Evolutionary conservation across 345 rosid genomes (phyloP).

Genomic region (Citrus cavaleriei): DNA sequence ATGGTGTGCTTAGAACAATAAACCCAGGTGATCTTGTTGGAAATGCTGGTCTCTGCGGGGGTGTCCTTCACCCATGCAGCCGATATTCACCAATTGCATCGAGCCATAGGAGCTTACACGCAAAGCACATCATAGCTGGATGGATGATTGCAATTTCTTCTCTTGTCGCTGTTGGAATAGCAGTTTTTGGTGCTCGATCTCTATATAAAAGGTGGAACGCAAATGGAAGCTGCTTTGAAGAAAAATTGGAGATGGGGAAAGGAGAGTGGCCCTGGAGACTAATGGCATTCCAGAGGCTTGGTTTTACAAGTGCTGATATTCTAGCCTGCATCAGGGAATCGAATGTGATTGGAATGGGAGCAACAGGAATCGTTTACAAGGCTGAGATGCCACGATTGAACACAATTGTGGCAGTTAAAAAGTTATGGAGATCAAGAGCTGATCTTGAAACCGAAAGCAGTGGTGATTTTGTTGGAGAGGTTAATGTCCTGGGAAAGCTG

Average conservation of each 20-base stretch:
- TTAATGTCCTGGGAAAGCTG: slow-evolving; percentile 74
- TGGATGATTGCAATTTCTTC: slow-evolving; percentile 68
- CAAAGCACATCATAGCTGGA: slow-evolving; percentile 49
- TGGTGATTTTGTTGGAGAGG: slow-evolving; percentile 75
- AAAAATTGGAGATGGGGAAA: slow-evolving; percentile 38
- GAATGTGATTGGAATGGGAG: slow-evolving; percentile 87
- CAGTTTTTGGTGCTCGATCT: slow-evolving; percentile 33
- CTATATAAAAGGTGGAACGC: slow-evolving; percentile 56
- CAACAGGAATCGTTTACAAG: slow-evolving; percentile 82
- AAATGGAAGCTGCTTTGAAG: slow-evolving; percentile 49
- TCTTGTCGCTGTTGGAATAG: slow-evolving; percentile 48
- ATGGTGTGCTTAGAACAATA: slow-evolving; percentile 70
- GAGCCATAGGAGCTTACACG: slow-evolving; percentile 34
- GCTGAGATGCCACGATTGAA: slow-evolving; percentile 56
- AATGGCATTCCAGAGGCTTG: slow-evolving; percentile 87
- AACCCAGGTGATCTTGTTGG: slow-evolving; percentile 73
- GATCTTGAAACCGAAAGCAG: slow-evolving; percentile 61
- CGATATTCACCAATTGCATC: slow-evolving; percentile 28
- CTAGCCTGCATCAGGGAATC: slow-evolving; percentile 71
- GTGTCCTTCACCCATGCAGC: slow-evolving; percentile 77
- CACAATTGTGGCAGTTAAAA: slow-evolving; percentile 75
- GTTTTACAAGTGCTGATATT: slow-evolving; percentile 72
- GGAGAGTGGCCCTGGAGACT: slow-evolving; percentile 94
- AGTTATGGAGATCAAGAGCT: slow-evolving; percentile 69
- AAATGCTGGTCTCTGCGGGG: slow-evolving; percentile 74